phyloP scores from a whole-genome alignment of 2,329 filamentous ascomycete species.

The Fusarium torreyae region DNA sequence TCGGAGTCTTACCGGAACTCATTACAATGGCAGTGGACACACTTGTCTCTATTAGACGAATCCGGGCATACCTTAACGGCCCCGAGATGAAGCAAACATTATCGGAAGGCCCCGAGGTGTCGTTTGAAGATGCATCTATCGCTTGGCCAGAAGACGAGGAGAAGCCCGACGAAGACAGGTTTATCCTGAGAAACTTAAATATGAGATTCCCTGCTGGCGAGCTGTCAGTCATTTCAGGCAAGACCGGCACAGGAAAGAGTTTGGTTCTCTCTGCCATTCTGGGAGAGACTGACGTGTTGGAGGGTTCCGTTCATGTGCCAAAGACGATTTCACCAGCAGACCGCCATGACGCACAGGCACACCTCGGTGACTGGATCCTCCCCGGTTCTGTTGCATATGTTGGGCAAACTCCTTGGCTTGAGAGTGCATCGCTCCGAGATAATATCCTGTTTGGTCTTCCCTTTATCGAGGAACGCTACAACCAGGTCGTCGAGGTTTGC shows the following conservation, averaged over 20 bases:
- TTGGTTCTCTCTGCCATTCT: slow-evolving; percentile 80
- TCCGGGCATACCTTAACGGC: slow-evolving; percentile 78
- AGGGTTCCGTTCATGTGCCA: slow-evolving; percentile 72
- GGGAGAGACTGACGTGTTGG: slow-evolving; percentile 80
- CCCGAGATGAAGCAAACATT: slow-evolving; percentile 73
- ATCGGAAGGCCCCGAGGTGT: slow-evolving; percentile 70
- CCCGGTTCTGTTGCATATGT: slow-evolving; percentile 80
- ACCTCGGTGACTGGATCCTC: slow-evolving; percentile 77
- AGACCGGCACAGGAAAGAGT: slow-evolving; percentile 85
- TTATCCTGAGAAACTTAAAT: slow-evolving; percentile 75
- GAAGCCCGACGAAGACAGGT: slow-evolving; percentile 70
- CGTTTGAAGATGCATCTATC: slow-evolving; percentile 77
- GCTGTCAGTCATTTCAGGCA: slow-evolving; percentile 81
- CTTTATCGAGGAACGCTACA: slow-evolving; percentile 77
- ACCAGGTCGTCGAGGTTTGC: slow-evolving; percentile 79
- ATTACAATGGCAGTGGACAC: slow-evolving; percentile 80
- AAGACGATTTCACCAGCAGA: slow-evolving; percentile 65
- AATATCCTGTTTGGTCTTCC: slow-evolving; percentile 86
- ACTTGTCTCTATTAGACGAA: slow-evolving; percentile 79
- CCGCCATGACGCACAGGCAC: slow-evolving; percentile 75
- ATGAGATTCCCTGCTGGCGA: slow-evolving; percentile 77
- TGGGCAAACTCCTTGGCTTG: slow-evolving; percentile 87
- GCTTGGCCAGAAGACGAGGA: slow-evolving; percentile 81
- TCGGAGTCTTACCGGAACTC: slow-evolving; percentile 81
- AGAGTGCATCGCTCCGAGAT: slow-evolving; percentile 83